Percentiles rank a stretch among this genome's conserved stretches.
Evolutionary conservation across 768 basidiomycete species (phyloP).

Genomic region (Obba rivulosa): DNA sequence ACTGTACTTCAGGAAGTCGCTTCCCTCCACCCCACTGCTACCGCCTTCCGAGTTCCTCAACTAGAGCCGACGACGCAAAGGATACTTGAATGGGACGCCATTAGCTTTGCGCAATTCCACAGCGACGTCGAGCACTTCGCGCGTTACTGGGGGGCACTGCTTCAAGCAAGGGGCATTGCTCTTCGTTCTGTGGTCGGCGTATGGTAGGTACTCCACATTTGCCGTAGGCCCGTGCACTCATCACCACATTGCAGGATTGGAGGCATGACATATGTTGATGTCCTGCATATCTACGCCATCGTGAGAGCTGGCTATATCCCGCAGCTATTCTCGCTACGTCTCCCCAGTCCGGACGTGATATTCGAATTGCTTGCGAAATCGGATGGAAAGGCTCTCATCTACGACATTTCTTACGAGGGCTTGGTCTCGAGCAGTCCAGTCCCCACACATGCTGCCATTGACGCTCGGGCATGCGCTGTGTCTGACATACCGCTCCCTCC

Average conservation of each 20-base stretch:
- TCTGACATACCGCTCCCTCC: constrained; percentile 40
- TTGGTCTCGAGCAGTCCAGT: constrained; percentile 40
- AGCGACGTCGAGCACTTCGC: constrained; percentile 62
- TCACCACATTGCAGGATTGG: constrained; percentile 45
- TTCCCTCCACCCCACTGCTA: constrained; percentile 39
- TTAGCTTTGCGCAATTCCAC: constrained; percentile 63
- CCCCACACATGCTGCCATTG: constrained; percentile 40
- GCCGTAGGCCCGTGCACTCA: not conserved
- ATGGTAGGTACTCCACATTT: constrained; percentile 43
- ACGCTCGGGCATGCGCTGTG: constrained; percentile 33
- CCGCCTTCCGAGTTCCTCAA: constrained; percentile 59
- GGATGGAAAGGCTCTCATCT: constrained; percentile 56
- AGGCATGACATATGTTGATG: constrained; percentile 67
- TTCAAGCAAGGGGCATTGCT: constrained; percentile 42
- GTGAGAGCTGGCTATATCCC: constrained; percentile 75
- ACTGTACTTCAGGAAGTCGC: constrained; percentile 56
- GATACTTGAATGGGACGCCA: constrained; percentile 49
- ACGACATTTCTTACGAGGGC: constrained; percentile 35
- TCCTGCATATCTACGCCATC: constrained; percentile 69
- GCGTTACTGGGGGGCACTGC: constrained; percentile 52
- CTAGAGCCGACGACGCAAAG: constrained; percentile 36
- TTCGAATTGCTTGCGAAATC: constrained; percentile 64
- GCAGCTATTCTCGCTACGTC: constrained; percentile 72
- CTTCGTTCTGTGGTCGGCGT: constrained; percentile 61
- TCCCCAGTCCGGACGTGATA: constrained; percentile 67